phyloP scores from a whole-genome alignment of 345 rosid species.

The Euphorbia lathyris region DNA sequence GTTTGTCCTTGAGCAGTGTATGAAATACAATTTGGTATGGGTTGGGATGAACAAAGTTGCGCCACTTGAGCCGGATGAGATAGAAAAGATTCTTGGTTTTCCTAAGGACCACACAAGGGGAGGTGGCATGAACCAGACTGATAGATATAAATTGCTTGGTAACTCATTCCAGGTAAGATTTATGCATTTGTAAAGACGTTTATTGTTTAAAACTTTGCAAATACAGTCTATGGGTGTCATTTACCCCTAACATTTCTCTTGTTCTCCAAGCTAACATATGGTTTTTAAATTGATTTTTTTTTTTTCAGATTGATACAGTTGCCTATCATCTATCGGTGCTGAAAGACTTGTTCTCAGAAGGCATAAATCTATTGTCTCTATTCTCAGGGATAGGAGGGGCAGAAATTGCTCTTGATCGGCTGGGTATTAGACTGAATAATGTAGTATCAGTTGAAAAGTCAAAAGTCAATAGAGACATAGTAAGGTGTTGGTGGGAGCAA shows the following conservation, averaged over 20 bases:
- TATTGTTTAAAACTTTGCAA: too few species aligned
- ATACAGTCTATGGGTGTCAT: too few species aligned
- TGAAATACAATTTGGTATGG: constrained; percentile 91
- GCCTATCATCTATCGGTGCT: constrained; percentile 79
- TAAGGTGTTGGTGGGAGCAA: constrained; percentile 83
- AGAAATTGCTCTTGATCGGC: constrained; percentile 80
- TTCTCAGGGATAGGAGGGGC: constrained; percentile 98
- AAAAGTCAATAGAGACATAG: constrained; percentile 50
- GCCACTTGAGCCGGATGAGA: too few species aligned
- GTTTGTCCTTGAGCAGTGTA: constrained; percentile 59
- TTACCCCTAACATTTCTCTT: too few species aligned
- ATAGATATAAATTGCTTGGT: too few species aligned
- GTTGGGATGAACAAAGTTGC: constrained; percentile 85
- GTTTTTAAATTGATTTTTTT: too few species aligned
- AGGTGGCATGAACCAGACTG: too few species aligned
- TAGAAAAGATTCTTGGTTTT: too few species aligned
- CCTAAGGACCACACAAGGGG: too few species aligned
- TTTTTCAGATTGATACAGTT: constrained; percentile 79
- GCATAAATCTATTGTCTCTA: constrained; percentile 77
- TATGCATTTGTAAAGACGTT: too few species aligned
- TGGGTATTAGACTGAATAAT: constrained; percentile 53
- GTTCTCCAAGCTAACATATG: too few species aligned
- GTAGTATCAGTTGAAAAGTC: constrained; percentile 82
- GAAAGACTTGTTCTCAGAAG: constrained; percentile 14
- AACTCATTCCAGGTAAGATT: too few species aligned